phyloP scores from a whole-genome alignment of 1,139 yeast species.

The Pneumocystis canis region DNA sequence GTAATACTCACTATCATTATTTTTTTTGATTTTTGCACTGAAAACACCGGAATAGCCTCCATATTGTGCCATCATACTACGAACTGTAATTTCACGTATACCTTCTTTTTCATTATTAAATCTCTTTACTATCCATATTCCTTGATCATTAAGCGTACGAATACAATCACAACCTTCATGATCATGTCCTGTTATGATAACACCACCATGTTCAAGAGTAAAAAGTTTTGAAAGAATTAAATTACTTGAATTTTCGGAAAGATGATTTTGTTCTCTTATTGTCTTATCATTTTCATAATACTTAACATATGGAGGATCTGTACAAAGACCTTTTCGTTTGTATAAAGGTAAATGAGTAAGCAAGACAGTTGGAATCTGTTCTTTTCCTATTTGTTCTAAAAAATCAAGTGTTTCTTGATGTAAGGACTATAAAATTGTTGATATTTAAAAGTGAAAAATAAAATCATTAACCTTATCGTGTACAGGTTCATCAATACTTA shows the following conservation, averaged over 20 bases:
- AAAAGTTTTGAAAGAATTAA: conserved; percentile 60
- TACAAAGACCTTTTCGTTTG: conserved; percentile 72
- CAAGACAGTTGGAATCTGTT: conserved; percentile 38
- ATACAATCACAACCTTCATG: conserved; percentile 81
- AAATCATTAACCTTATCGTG: conserved; percentile 38
- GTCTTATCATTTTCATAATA: conserved; percentile 50
- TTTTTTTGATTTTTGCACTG: background rate
- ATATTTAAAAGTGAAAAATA: conserved; percentile 22
- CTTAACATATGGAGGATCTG: conserved; percentile 64
- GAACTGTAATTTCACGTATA: conserved; percentile 67
- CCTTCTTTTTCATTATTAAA: conserved; percentile 18
- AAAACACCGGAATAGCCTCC: conserved; percentile 49
- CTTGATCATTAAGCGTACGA: conserved; percentile 27
- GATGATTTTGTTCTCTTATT: conserved; percentile 76
- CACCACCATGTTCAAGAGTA: background rate
- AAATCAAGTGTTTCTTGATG: conserved; percentile 22
- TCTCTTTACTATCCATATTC: background rate
- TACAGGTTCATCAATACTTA: conserved; percentile 83
- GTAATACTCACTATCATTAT: background rate
- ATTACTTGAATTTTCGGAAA: conserved; percentile 51
- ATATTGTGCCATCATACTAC: conserved; percentile 92
- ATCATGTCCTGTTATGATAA: conserved; percentile 52
- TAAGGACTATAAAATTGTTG: conserved; percentile 42
- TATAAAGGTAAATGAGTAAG: conserved; percentile 83
- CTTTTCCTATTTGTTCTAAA: background rate